A percentile compares a stretch with the other conserved stretches of the same genome.
These are phyloP conservation scores for Anthracocystis walkeri DNA, from an alignment of 1,284 basidiomycete species.

Conservation along the genomic window DNA sequence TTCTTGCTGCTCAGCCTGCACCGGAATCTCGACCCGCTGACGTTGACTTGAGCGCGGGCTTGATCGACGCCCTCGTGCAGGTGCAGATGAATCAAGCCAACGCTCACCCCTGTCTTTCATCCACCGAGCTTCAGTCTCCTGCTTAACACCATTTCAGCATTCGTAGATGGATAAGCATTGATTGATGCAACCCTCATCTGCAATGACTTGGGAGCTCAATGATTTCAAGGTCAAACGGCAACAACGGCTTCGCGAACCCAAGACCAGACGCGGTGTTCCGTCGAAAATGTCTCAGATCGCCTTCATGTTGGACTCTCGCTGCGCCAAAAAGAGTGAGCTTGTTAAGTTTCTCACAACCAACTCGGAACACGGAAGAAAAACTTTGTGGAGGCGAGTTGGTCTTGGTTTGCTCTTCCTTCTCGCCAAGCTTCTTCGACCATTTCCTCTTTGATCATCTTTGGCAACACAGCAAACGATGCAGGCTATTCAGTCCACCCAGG, in stretches of 20 bases:
- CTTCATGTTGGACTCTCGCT: constrained; percentile 22
- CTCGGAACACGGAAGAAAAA: constrained; percentile 18
- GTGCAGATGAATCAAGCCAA: constrained; percentile 1
- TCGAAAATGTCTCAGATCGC: constrained; percentile 19
- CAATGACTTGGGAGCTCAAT: not conserved
- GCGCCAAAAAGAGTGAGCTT: not conserved
- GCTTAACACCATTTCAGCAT: no score
- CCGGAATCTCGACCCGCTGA: no score
- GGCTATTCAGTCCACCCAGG: not conserved
- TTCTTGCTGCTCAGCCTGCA: not conserved
- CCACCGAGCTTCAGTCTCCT: no score
- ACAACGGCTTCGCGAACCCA: not conserved
- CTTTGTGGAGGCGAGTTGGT: constrained; percentile 6
- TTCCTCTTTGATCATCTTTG: not conserved
- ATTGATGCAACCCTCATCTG: not conserved
- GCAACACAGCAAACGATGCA: constrained; percentile 7
- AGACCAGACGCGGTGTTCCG: constrained; percentile 16
- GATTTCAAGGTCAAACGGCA: no score
- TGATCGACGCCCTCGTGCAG: constrained; percentile 5
- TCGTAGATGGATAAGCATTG: no score
- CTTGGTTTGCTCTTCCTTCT: not conserved
- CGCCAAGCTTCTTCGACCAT: not conserved
- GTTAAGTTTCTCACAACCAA: not conserved
- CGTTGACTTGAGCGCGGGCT: not conserved
- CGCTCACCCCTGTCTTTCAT: not conserved